Evolutionary conservation across 164 flowering plant genomes (phyloP).

Genomic region (Chloranthus sessilifolius): DNA sequence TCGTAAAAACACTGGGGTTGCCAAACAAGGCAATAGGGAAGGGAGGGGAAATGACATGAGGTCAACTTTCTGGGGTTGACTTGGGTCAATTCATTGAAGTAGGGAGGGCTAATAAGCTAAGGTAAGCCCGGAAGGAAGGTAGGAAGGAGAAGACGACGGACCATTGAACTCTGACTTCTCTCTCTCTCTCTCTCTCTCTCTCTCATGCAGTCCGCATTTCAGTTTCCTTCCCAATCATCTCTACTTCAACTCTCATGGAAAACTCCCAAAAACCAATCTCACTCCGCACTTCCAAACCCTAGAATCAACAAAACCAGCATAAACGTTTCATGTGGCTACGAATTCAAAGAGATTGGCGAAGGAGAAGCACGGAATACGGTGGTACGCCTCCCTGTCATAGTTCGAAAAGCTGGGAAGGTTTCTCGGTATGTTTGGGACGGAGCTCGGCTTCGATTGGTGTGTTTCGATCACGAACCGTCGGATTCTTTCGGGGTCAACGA

Average conservation of each 20-base stretch:
- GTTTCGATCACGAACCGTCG: slow-evolving; percentile 22
- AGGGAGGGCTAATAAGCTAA: too few species aligned
- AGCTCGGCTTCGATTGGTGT: slow-evolving; percentile 32
- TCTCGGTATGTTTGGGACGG: slow-evolving; percentile 68
- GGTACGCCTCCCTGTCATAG: slow-evolving; percentile 41
- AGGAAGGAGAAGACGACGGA: too few species aligned
- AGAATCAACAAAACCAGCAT: slow-evolving; percentile 1
- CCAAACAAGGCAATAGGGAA: too few species aligned
- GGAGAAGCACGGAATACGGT: slow-evolving; percentile 10
- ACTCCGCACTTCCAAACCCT: neutral
- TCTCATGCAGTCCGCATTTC: neutral
- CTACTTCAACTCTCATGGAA: neutral
- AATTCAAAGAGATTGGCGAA: slow-evolving; percentile 17
- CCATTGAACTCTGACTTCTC: too few species aligned
- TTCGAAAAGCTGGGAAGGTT: slow-evolving; percentile 40
- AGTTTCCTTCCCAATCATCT: neutral
- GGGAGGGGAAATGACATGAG: too few species aligned
- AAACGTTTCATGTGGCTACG: slow-evolving; percentile 32
- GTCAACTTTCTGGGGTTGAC: too few species aligned
- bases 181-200: neutral
- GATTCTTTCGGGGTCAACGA: slow-evolving; percentile 14
- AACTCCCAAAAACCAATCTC: neutral
- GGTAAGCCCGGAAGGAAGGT: too few species aligned
- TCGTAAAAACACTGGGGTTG: too few species aligned
- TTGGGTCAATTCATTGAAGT: too few species aligned